A percentile compares a stretch with the other conserved stretches of the same genome.
Evolutionary conservation across 2,329 filamentous ascomycete genomes (phyloP).

Genomic region (Lanzia echinophila): DNA sequence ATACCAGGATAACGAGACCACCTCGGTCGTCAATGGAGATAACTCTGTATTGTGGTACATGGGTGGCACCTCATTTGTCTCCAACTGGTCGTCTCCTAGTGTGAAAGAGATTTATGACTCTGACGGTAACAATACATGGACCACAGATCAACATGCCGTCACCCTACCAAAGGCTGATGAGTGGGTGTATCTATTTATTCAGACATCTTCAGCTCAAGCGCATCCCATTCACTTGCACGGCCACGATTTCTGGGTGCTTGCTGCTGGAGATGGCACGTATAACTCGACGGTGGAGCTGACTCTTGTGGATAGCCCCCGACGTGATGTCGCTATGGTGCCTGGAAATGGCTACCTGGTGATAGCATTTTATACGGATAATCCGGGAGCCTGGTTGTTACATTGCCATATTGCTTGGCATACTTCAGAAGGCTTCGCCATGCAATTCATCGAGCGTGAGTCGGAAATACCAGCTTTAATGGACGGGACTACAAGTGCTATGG

Average conservation of each 20-base stretch:
- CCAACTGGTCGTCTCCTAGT: too few relatives aligned
- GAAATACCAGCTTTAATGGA: too few relatives aligned
- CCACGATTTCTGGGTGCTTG: constrained; percentile 39
- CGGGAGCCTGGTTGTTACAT: neutral
- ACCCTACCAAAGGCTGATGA: constrained; percentile 20
- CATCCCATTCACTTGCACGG: constrained; percentile 41
- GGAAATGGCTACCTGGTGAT: constrained; percentile 17
- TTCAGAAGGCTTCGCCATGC: too few relatives aligned
- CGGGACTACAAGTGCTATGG: too few relatives aligned
- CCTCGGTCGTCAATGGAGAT: constrained; percentile 19
- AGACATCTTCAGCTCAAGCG: constrained; percentile 16
- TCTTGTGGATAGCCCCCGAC: constrained; percentile 39
- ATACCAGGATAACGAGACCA: constrained; percentile 11
- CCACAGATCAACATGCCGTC: constrained; percentile 19
- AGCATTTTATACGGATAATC: constrained; percentile 16
- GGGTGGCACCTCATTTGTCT: constrained; percentile 38
- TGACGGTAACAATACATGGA: constrained; percentile 23
- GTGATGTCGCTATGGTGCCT: constrained; percentile 43
- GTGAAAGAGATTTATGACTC: constrained; percentile 16
- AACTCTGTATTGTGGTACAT: constrained; percentile 41
- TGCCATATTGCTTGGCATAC: too few relatives aligned
- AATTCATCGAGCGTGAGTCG: too few relatives aligned
- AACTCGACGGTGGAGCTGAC: constrained; percentile 22
- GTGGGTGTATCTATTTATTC: constrained; percentile 28
- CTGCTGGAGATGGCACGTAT: constrained; percentile 37